Evolutionary conservation across 176 grass and related monocot genomes (phyloP), one percentile per base, ranked within the genome.

Genomic region (Aegilops longissima): DNA sequence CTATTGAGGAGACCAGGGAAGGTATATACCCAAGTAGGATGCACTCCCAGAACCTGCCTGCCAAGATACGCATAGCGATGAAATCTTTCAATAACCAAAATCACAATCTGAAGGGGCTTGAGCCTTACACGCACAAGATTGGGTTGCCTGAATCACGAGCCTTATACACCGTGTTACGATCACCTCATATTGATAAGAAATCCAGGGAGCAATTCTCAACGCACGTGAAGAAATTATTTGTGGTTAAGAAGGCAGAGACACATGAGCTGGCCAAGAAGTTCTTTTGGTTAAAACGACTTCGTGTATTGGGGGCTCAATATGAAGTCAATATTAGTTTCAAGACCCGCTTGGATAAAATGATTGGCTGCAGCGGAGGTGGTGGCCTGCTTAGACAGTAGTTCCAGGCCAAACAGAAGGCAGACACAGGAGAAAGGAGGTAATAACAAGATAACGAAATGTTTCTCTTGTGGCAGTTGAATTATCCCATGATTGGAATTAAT

Each of bases 171-270:
- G 88, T 93, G 66, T 59, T 93, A 69, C 72, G 92, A 8, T 93
- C 92, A 66, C 86, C 92, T 68, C 92, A 93, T 80, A 93, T 93
- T 54, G 92, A 93, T 59, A 93, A 93, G 82, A 91, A 93, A 77
- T 93, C 88, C 40, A 90, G 88, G 64, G 88, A 93, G 51, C 88
- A 91, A 39, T 93, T 93, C n/a, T 83, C 83, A 1, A 88, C 76
- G 86, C 86, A 79, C 42, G 20, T 88, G 34, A 88, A 92, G 86
- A 88, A 88, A 76, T 58, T 88, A 40, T 85, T 88, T 74, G 54
- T 88, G 16, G 85, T 86, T 4, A 87, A 80, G 72, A 88, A 82
- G n/a, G 77, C 27, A 3, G 72, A 90, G 66, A 21, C 63, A 0
- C 64, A 70, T 7, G 92, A 93, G 23, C 61, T 90, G 2, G 36